phyloP scores from a whole-genome alignment of 257 asterid genomes.

The Plectranthus barbatus region DNA sequence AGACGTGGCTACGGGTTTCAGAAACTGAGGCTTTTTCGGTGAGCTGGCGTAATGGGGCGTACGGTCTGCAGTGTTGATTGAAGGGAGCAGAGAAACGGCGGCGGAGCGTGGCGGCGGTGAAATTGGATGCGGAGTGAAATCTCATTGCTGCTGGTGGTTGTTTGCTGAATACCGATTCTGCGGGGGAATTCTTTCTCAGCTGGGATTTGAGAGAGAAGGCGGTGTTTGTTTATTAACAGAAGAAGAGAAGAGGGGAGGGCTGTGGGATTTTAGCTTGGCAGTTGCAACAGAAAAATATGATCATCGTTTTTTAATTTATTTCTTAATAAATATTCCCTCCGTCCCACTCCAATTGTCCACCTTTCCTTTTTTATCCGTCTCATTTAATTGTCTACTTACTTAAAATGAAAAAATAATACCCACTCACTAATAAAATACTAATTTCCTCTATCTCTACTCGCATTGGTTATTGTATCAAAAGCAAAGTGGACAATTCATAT shows the following conservation, averaged over 20 bases:
- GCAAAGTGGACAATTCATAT: too few relatives aligned
- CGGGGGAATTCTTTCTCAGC: neutral
- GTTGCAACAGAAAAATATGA: neutral
- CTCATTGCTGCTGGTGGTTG: conserved; percentile 17
- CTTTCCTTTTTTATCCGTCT: too few relatives aligned
- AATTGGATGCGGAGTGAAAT: conserved; percentile 22
- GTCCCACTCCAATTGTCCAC: too few relatives aligned
- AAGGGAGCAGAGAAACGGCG: conserved; percentile 15
- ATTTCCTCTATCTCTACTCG: too few relatives aligned
- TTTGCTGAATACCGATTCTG: conserved; percentile 6
- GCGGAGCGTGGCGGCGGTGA: conserved; percentile 24
- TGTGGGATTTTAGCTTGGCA: neutral
- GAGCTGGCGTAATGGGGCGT: conserved; percentile 14
- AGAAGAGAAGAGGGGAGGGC: too few relatives aligned
- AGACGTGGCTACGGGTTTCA: conserved; percentile 9
- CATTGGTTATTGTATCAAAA: too few relatives aligned
- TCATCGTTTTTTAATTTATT: too few relatives aligned
- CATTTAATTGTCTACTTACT: too few relatives aligned
- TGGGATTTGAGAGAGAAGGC: neutral
- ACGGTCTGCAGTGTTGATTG: conserved; percentile 25
- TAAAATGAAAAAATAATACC: too few relatives aligned
- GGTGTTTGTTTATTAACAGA: neutral
- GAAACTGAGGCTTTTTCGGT: conserved; percentile 9
- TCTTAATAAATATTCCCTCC: too few relatives aligned
- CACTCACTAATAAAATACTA: too few relatives aligned